phyloP scores from a whole-genome alignment of 129 eudicot species.

The Flaveria bidentis region DNA sequence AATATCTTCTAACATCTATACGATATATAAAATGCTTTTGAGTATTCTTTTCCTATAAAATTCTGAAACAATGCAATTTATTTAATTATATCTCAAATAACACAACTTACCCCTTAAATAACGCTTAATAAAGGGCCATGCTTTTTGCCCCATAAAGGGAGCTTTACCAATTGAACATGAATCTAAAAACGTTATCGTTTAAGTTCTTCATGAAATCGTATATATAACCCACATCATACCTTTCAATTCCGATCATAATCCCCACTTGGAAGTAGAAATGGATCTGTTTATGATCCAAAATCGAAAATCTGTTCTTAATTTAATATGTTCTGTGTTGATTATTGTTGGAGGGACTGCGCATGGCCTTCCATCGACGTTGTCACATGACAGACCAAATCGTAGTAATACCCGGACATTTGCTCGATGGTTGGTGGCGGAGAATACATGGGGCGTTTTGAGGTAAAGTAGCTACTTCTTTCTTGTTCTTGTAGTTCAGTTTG shows the following conservation, averaged over 20 bases:
- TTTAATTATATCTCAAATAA: background rate
- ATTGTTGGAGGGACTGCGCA: constrained; percentile 41
- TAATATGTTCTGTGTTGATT: constrained; percentile 26
- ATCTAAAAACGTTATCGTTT: constrained; percentile 17
- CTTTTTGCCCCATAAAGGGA: background rate
- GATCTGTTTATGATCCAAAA: constrained; percentile 19
- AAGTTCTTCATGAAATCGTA: constrained; percentile 5
- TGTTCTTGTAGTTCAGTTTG: constrained; percentile 10
- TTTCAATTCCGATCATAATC: constrained; percentile 18
- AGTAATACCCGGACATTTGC: constrained; percentile 65
- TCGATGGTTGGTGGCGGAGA: constrained; percentile 87
- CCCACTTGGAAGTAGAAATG: constrained; percentile 13
- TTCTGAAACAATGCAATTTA: background rate
- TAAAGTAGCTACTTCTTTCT: constrained; percentile 2
- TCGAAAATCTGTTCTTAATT: constrained; percentile 1
- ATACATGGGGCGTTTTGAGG: constrained; percentile 89
- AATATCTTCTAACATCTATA: background rate
- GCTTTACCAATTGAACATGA: background rate
- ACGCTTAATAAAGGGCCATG: background rate
- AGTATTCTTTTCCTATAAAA: background rate
- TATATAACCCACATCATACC: constrained; percentile 20
- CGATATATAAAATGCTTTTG: too few relatives aligned
- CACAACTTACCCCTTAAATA: background rate
- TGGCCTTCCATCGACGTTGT: constrained; percentile 36
- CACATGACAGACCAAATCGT: constrained; percentile 50